phyloP scores from a whole-genome alignment of 495 filamentous ascomycete genomes.

The Platismatia glauca region DNA sequence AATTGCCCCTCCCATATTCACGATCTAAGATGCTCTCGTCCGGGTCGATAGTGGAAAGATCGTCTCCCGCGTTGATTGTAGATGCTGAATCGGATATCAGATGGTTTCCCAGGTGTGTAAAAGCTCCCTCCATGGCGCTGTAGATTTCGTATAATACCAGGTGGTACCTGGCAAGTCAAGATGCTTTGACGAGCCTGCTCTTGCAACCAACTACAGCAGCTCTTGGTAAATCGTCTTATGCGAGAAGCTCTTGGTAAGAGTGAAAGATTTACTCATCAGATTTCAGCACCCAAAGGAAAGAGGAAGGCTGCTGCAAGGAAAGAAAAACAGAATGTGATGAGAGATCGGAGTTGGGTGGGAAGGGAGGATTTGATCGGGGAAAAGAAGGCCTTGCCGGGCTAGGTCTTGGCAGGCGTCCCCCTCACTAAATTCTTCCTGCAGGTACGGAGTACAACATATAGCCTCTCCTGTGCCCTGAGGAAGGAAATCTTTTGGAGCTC shows the following conservation, averaged over 20 bases:
- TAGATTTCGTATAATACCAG: neutral
- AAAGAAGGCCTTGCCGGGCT: neutral
- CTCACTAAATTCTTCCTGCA: neutral
- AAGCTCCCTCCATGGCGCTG: constrained; percentile 65
- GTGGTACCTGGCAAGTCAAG: constrained; percentile 2
- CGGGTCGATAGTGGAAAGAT: constrained; percentile 58
- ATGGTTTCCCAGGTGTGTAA: constrained; percentile 78
- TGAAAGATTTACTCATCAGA: neutral
- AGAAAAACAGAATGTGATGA: neutral
- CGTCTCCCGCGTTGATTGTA: constrained; percentile 66
- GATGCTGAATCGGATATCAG: constrained; percentile 63
- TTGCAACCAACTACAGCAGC: neutral
- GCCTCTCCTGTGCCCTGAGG: too few species aligned
- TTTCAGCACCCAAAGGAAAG: constrained; percentile 7
- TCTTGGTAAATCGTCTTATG: neutral
- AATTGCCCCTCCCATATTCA: constrained; percentile 52
- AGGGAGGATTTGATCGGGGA: constrained; percentile 4
- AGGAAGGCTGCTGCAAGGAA: neutral
- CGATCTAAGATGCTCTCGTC: constrained; percentile 67
- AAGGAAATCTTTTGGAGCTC: too few species aligned
- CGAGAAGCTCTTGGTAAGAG: neutral
- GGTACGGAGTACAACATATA: neutral
- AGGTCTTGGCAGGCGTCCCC: neutral
- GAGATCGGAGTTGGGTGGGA: constrained; percentile 3
- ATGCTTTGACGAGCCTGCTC: neutral